Evolutionary conservation across 2,329 filamentous ascomycete species (phyloP), one percentile per base, ranked within the genome.

Genomic region (Stagonosporopsis chrysanthemi): DNA sequence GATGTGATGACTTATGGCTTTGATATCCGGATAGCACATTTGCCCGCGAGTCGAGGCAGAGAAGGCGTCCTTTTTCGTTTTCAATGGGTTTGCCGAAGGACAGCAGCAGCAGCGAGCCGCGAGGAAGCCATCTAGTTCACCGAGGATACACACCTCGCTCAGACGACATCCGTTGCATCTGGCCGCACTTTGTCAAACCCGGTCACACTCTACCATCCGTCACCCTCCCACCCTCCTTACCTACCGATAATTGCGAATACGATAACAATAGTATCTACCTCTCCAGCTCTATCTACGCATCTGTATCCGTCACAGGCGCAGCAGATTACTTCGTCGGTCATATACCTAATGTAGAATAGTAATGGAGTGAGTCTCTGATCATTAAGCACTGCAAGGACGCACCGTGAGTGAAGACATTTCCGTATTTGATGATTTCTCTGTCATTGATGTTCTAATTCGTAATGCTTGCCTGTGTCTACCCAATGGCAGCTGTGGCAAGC

Each of bases 1-100:
- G 75, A 77, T 64, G 69, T 77, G 68, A 77, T 72, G 74, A 77
- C 71, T 75, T 75, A 77, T 73, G 75, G 74, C 69, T 75, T 74
- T 69, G 68, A 70, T 70, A 70, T 70, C 68, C 65, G 68, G 73
- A 75, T 71, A 74, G 71, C 67, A 67, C 65, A 64, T 70, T 58
- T 70, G 67, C 66, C 65, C 61, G 60, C 66, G 65, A 69, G 58
- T 67, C 59, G 61, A 58, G 57, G 66, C 65, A 67, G 64, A 62
- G 60, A 60, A 65, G 63, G 63, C 65, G 64, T 72, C 69, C 61
- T 66, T 62, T 65, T 63, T 61, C 41, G 57, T 57, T 56, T 56
- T 55, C 36, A 42, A 57, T 63, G 60, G 61, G 61, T 46, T 60
- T 59, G 58, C 39, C 43, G 43, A 57, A 49, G 54, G 52, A 35